Evolutionary conservation across 345 rosid genomes (phyloP).

Genomic region (Salix exigua): DNA sequence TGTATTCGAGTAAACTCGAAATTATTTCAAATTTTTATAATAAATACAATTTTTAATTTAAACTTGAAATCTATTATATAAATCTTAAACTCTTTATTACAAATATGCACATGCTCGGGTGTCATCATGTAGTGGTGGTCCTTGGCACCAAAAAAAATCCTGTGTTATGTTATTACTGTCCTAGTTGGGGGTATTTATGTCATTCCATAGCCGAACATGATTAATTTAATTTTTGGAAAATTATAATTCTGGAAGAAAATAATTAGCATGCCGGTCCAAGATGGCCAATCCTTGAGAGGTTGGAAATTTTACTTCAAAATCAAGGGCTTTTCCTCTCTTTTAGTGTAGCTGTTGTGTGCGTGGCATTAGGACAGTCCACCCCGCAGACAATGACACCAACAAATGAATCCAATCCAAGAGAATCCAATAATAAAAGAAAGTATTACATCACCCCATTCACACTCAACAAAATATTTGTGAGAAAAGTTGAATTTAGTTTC

Average conservation of each 20-base stretch:
- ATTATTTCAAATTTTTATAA: too few relatives aligned
- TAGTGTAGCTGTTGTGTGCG: too few relatives aligned
- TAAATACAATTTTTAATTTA: too few relatives aligned
- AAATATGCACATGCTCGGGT: background rate
- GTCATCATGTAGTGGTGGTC: background rate
- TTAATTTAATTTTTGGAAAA: background rate
- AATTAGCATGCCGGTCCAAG: background rate
- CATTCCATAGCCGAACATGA: background rate
- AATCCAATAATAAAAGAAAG: slow-evolving; percentile 10
- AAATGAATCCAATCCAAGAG: background rate
- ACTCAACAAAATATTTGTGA: too few relatives aligned
- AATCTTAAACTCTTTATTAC: too few relatives aligned
- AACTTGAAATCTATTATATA: too few relatives aligned
- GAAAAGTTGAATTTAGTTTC: too few relatives aligned
- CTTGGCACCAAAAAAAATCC: background rate
- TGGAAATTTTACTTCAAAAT: background rate
- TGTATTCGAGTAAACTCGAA: too few relatives aligned
- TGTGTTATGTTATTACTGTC: background rate
- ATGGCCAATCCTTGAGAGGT: background rate
- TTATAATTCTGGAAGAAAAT: background rate
- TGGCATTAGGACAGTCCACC: too few relatives aligned
- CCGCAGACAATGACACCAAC: background rate
- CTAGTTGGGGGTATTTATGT: background rate
- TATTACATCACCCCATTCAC: too few relatives aligned
- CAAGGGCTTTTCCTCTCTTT: too few relatives aligned